Evolutionary conservation across 2,329 filamentous ascomycete genomes (phyloP), one percentile per base, ranked within the genome.

Genomic region (Zalaria sp.): DNA sequence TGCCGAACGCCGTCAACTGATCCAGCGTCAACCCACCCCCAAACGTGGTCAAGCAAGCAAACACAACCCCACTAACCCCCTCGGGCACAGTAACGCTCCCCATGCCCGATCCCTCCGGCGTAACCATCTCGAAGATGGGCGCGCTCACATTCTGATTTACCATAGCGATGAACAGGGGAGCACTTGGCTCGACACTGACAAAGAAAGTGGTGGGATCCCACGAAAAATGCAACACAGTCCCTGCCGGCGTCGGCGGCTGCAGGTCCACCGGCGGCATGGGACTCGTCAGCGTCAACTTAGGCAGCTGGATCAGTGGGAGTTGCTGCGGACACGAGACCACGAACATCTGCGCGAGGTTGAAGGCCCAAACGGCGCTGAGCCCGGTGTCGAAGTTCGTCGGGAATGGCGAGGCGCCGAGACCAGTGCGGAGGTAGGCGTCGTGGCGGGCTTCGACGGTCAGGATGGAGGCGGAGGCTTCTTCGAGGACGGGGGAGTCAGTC

Each of bases 291-390:
- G 11, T 40, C 7, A 49, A 37, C 28, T 41, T 44, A 2, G 46
- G 46, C 4, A 49, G 42, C 5, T 29, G n/a, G 34, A 37, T 26
- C 26, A 48, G 35, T 25, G 47, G 46, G 10, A 49, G 35, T n/a
- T 46, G 35, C 26, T 43, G 45, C 6, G 49, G 47, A 46, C 55
- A 58, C 8, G 50, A 49, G 10, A 53, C 47, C 35, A 52, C 49
- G 38, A 56, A 57, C 36, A 50, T 49, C 31, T 53, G 47, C 10
- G 55, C 55, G 29, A 57, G 41, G 34, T 55, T 57, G 49, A 53
- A 57, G 2, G 53, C 55, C 47, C 49, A 57, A 18, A 49, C 42
- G 4, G 47, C 51, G 35, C 50, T 53, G 10, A 57, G 45, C 6
- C 45, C 43, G 3, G 53, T 56, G 35, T 57, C 55, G 45, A 55